Percentiles rank a stretch among this genome's conserved stretches.
phyloP scores from a whole-genome alignment of 257 asterid genomes.

The Perilla frutescens region DNA sequence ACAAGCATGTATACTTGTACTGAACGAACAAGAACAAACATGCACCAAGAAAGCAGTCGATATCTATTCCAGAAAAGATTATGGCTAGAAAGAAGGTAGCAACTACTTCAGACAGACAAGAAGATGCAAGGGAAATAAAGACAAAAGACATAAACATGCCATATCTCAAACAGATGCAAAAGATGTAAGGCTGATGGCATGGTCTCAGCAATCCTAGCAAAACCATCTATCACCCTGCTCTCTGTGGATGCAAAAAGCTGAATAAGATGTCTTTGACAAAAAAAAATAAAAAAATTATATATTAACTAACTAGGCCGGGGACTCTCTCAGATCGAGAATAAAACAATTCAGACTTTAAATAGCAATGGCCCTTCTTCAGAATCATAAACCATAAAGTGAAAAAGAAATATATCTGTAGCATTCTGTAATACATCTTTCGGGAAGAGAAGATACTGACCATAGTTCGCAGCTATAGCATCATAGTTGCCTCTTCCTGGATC shows the following conservation, averaged over 20 bases:
- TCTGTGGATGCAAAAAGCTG: not conserved
- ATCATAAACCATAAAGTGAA: not conserved
- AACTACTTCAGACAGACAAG: not conserved
- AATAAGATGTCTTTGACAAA: not conserved
- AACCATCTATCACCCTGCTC: not conserved
- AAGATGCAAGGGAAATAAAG: not conserved
- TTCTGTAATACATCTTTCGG: not conserved
- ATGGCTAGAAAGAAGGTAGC: not conserved
- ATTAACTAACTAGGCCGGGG: no score
- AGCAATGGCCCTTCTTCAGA: not conserved
- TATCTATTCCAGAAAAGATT: not conserved
- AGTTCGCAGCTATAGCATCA: constrained; percentile 44
- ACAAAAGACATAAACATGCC: not conserved
- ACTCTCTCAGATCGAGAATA: no score
- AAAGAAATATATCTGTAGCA: not conserved
- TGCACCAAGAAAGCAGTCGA: constrained; percentile 6
- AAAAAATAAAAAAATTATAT: not conserved
- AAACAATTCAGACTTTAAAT: not conserved
- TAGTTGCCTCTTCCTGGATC: constrained; percentile 49
- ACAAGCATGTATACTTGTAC: not conserved
- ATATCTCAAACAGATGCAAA: not conserved
- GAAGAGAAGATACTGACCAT: constrained; percentile 51
- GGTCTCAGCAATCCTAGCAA: not conserved
- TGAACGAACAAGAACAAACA: constrained; percentile 9
- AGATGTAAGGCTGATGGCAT: not conserved